These are phyloP conservation scores for Phytopythium mirpurense DNA, from an alignment of 352 stramenopile species.

Conservation along the genomic window DNA sequence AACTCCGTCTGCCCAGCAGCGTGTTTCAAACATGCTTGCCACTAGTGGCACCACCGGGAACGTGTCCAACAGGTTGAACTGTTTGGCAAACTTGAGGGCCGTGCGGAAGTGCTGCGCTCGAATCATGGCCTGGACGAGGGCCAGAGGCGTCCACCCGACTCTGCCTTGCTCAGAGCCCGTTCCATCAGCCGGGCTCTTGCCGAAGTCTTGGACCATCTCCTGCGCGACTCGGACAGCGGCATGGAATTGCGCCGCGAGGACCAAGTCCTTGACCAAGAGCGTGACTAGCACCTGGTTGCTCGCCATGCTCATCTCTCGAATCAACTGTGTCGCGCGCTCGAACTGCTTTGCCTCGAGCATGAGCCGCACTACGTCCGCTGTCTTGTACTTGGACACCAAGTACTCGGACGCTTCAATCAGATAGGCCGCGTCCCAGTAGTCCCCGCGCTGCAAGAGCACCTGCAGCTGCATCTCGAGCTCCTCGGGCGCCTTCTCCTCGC, in stretches of 20 bases:
- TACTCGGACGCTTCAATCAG: conserved; percentile 48
- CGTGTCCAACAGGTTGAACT: conserved; percentile 68
- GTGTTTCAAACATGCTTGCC: conserved; percentile 60
- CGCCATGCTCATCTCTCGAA: conserved; percentile 68
- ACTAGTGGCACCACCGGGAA: conserved; percentile 66
- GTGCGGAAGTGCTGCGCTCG: conserved; percentile 62
- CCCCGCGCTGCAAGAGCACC: conserved; percentile 30
- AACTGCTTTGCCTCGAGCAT: conserved; percentile 59
- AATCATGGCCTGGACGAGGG: conserved; percentile 83
- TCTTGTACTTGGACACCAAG: conserved; percentile 68
- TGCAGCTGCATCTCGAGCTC: conserved; percentile 57
- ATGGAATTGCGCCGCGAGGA: conserved; percentile 59
- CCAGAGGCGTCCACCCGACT: conserved; percentile 67
- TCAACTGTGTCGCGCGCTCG: conserved; percentile 62
- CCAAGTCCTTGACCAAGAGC: conserved; percentile 77
- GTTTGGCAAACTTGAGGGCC: conserved; percentile 75
- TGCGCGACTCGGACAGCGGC: conserved; percentile 67
- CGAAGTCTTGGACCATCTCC: conserved; percentile 76
- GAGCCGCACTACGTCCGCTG: conserved; percentile 69
- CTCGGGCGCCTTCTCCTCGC: conserved; percentile 28
- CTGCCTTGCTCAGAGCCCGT: conserved; percentile 11
- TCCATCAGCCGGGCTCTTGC: conserved; percentile 24
- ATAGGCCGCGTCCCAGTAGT: conserved; percentile 63
- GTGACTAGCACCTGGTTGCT: conserved; percentile 73
- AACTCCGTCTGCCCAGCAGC: conserved; percentile 63